Conservation (phyloP, 2,329 filamentous ascomycete species). For the Diaporthe citriasiana region DNA sequence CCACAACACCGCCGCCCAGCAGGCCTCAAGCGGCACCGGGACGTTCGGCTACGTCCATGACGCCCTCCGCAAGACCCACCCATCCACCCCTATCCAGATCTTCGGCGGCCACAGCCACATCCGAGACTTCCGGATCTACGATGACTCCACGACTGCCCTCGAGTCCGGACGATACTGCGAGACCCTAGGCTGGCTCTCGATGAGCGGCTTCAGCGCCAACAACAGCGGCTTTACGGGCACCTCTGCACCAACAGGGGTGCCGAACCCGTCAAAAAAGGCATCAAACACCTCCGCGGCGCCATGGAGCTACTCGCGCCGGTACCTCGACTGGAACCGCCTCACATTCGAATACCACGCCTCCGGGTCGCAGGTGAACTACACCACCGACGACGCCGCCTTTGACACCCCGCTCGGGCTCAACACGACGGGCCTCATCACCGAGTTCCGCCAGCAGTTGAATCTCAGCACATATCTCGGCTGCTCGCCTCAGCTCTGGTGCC, state of each 20-base stretch:
- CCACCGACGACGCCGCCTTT: constrained; percentile 40
- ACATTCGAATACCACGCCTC: constrained; percentile 75
- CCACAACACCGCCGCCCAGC: constrained; percentile 70
- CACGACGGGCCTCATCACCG: constrained; percentile 50
- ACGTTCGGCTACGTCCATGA: constrained; percentile 64
- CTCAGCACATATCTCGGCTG: constrained; percentile 68
- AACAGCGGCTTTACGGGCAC: constrained; percentile 58
- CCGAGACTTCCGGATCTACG: constrained; percentile 75
- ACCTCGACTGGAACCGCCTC: constrained; percentile 78
- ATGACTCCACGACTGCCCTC: constrained; percentile 71
- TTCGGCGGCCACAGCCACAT: constrained; percentile 77
- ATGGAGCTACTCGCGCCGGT: constrained; percentile 69
- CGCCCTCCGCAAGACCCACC: constrained; percentile 69
- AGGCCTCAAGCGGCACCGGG: constrained; percentile 60
- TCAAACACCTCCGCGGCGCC: constrained; percentile 54
- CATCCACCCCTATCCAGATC: constrained; percentile 72
- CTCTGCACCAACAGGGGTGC: constrained; percentile 54
- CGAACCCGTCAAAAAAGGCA: constrained; percentile 57
- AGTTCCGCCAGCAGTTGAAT: constrained; percentile 65
- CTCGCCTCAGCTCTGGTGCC: constrained; percentile 71
- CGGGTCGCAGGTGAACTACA: constrained; percentile 47
- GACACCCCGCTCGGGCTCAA: constrained; percentile 44
- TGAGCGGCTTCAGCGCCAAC: constrained; percentile 68
- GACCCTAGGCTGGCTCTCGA: constrained; percentile 76
- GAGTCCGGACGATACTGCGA: constrained; percentile 78